Evolutionary conservation across 2,329 filamentous ascomycete genomes (phyloP), one percentile per base, ranked within the genome.

Genomic region (Aspergillus brasiliensis): DNA sequence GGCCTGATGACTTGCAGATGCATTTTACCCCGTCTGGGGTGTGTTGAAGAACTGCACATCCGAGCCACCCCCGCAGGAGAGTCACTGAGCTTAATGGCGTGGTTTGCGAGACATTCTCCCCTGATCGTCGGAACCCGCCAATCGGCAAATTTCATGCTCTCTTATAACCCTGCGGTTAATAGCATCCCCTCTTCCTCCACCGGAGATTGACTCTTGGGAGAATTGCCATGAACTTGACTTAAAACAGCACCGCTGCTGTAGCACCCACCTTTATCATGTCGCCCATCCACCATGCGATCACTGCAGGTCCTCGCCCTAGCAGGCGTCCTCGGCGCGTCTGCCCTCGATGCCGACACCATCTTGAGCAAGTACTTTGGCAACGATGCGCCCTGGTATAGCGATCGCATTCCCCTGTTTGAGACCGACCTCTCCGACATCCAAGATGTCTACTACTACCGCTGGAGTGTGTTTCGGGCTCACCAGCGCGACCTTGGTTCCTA

Each of bases 401-500:
- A 61, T 21, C 62, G 65, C 3, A 67, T 67, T 2, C 65, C 65
- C 1, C 19, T 67, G 1, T 66, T 67, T 10, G 62, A 65, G 31
- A 54, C 64, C 17, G 61, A 59, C 25, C 44, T 31, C 4, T 38
- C 56, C 8, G 59, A 63, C 1, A 59, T 68, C n/a, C 61, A 65
- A 17, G 74, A 79, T 17, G 78, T 80, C 8, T 80, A 80, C 65
- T 80, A 81, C 66, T 80, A 80, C 61, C 77, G 78, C 31, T 80
- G 77, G 78, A 74, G 71, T 25, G 71, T 80, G 25, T 81, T 78
- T 67, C 73, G 78, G 2, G 71, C 78, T 0, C 78, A 81, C 59
- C 78, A 80, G 64, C 75, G 78, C 25, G 78, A 81, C 56, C 67
- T 80, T 0, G 78, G 78, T 8, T 58, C 72, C 2, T 68, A 75